Evolutionary conservation across 2,329 filamentous ascomycete genomes (phyloP), one percentile per base, ranked within the genome.

Genomic region (Diaporthe sp.): DNA sequence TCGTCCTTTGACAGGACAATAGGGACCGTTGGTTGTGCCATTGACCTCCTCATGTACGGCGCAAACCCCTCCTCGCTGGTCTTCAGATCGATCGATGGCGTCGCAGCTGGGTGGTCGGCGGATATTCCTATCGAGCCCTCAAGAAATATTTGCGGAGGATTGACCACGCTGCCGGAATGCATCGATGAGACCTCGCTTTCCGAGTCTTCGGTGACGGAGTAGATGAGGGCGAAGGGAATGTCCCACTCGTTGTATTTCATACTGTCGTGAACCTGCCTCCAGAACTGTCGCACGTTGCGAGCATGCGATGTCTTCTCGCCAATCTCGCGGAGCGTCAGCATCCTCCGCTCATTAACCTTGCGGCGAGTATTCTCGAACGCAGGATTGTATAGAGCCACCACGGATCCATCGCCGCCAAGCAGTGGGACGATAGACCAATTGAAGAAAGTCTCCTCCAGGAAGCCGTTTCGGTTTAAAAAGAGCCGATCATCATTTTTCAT

Each of bases 401-500:
- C 93, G 17, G 90, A 90, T 2, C 94, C 94, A 76, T 95, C 92
- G 53, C 89, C 88, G 4, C 94, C 94, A 1, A 96, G 90, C 77
- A 96, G 87, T 0, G 94, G 94, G 37, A 96, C 93, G 57, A 96
- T 92, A 1, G 92, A 94, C 94, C 94, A 96, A 17, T 93, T 94
- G 82, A 96, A 96, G 81, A 94, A 96, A 0, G 93, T 92, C 81
- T 97, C 94, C 82, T 97, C 94, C 1, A 95, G 84, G 77, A 90
- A 95, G 1, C 92, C 90, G 77, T 91, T 90, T 10, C 94, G 90
- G 62, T 89, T 87, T 44, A 97, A 89, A 79, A 95, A 95, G 1
- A 96, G 86, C 74, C 91, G 91, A 77, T 96, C 94, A 79, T 97
- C 94, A 78, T 96, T 92, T 82, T 95, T 96, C 93, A 96, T 94